Base-by-base conservation (phyloP, 257 asterid species). In the Solanum gracilifrons region DNA sequence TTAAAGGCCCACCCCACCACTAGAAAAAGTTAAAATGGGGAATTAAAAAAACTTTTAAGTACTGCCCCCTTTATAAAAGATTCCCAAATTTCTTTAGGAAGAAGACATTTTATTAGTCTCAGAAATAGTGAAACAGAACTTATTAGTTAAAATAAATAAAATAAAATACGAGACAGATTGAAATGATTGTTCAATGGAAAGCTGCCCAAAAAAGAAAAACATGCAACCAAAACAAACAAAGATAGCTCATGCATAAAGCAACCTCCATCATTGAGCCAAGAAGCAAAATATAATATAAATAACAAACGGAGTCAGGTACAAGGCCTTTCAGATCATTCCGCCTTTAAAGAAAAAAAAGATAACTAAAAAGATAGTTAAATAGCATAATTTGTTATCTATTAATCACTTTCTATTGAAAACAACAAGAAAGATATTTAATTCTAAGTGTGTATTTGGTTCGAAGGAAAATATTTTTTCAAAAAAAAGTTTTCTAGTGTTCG, bases 151-250 rank as follows among this genome's bases (percentile, higher is more conserved):
- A 77, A 72, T 20, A 75, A 35, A 2, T n/a, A n/a, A n/a, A n/a
- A n/a, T n/a, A 58, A 8, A 58, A 58, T 0, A 16, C 46, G 23
- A 15, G 51, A 82, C 64, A 48, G 41, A 21, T 32, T 82, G 85
- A 82, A 82, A 82, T 82, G 85, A 82, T 82, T 48, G 85, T 10
- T 48, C 85, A 51, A 46, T 48, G 25, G 43, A 82, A 82, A 82
- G 85, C 85, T 46, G 69, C 85, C 29, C 20, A 27, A 46, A 80
- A 48, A 46, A 46, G 27, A 46, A 46, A 18, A 48, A 82, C 85
- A 9, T 48, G 69, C 85, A 82, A 46, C 69, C 5, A 82, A 21
- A 48, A 82, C 69, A 23, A 48, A 82, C 69, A 82, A 82, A 82
- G 41, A 20, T 32, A 3, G 2, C 7, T 20, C 85, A 82, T 48